Evolutionary conservation across 2,329 filamentous ascomycete species (phyloP), one percentile per base, ranked within the genome.

Genomic region (Ophiostoma quercus): DNA sequence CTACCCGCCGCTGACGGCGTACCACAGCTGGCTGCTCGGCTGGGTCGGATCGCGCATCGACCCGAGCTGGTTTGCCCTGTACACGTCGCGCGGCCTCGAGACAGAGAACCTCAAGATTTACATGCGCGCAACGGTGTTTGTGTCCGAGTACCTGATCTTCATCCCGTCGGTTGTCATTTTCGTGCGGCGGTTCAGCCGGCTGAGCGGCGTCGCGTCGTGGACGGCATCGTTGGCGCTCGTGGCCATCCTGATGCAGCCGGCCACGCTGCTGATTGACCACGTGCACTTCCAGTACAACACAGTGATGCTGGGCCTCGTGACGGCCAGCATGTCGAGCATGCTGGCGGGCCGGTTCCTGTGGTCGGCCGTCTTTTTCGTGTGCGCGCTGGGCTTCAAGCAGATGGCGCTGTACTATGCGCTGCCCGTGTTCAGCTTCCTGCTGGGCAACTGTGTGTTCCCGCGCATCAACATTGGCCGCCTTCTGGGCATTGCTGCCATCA

Each of bases 401-500:
- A 99, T 99, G 96, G 94, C 94, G 0, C 84, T 99, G 19, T 99
- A 98, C 81, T 99, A 97, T 79, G 93, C 96, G 2, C 94, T 96
- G 16, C 89, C 90, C 25, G 89, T 98, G 70, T 98, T 98, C 78
- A 90, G 92, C 41, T 99, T 94, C 76, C 87, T 99, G 1, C 83
- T 98, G 0, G 95, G 94, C 9, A 88, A 89, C 76, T 97, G 94
- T 77, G 75, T 96, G n/a, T 90, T 89, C 73, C 94, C 94, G 0
- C 83, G 84, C 12, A 79, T 94, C 75, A 89, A 90, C 70, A 75
- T 89, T 1, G 78, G 84, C 0, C 88, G 92, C 2, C 86, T 98
- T 32, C 74, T 95, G 4, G 86, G 86, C 8, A 94, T 98, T 73
- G 89, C 90, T 0, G 77, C 92, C 32, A 85, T 89, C 19, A 98